These are phyloP conservation scores for Wickerhamomyces alni DNA, from an alignment of 805 yeast genomes.

Conservation along the genomic window DNA sequence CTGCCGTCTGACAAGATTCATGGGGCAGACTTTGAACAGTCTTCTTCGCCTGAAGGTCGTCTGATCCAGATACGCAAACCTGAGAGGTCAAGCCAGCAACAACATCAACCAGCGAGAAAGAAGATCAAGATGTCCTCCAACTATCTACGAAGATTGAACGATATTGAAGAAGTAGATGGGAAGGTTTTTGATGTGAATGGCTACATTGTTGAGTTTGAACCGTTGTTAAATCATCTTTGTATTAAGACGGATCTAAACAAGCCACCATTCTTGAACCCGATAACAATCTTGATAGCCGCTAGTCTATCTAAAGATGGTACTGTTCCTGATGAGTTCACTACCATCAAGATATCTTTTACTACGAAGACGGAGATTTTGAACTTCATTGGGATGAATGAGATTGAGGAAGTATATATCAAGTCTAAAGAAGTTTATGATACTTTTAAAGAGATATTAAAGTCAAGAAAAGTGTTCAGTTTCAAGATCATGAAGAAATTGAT, in stretches of 20 bases:
- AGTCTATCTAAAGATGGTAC: not conserved
- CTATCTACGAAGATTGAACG: constrained; percentile 7
- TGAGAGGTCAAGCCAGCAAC: too few relatives aligned
- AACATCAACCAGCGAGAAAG: not conserved
- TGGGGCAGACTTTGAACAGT: not conserved
- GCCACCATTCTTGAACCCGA: constrained; percentile 10
- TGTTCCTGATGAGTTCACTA: constrained; percentile 6
- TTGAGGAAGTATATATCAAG: constrained; percentile 18
- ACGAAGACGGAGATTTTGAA: constrained; percentile 8
- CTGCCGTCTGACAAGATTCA: not conserved
- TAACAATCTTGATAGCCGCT: constrained; percentile 4
- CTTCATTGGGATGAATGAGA: constrained; percentile 18
- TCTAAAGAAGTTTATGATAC: constrained; percentile 5
- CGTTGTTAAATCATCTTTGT: constrained; percentile 12
- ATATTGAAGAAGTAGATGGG: constrained; percentile 16
- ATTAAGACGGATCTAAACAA: constrained; percentile 3
- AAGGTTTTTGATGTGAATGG: constrained; percentile 10
- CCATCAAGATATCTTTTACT: constrained; percentile 9
- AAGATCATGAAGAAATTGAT: constrained; percentile 11
- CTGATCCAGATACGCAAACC: not conserved
- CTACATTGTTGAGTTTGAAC: constrained; percentile 14
- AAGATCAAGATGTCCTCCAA: not conserved
- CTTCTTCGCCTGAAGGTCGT: too few relatives aligned
- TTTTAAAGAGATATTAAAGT: constrained; percentile 5
- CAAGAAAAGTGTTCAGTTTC: constrained; percentile 2